phyloP scores from a whole-genome alignment of 1,284 basidiomycete species.

The Cutaneotrichosporon curvatum region DNA sequence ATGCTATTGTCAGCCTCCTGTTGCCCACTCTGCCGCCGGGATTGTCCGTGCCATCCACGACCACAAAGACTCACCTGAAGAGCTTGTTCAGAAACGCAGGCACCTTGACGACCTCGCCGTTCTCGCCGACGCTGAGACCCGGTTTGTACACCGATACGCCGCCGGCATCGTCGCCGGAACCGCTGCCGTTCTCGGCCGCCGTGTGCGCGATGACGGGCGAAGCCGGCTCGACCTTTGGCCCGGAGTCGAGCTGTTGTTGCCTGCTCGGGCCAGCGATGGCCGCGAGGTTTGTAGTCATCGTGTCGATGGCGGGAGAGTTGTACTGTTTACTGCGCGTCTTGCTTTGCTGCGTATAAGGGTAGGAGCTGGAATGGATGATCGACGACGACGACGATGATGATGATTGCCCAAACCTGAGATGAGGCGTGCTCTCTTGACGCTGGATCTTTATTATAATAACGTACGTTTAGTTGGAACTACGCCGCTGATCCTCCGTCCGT shows the following conservation, averaged over 20 bases:
- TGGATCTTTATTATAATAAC: too few species aligned
- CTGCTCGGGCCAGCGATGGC: conserved; percentile 37
- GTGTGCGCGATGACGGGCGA: conserved; percentile 7
- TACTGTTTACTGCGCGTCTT: too few species aligned
- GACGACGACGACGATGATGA: too few species aligned
- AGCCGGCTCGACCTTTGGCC: conserved; percentile 15
- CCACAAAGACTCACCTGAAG: conserved; percentile 59
- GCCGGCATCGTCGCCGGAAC: background rate
- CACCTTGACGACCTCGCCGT: conserved; percentile 47
- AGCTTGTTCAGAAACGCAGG: conserved; percentile 90
- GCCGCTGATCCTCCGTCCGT: too few species aligned
- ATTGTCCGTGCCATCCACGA: background rate
- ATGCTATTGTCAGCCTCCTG: conserved; percentile 55
- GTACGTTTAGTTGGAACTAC: too few species aligned
- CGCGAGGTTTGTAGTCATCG: conserved; percentile 38
- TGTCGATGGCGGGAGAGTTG: background rate
- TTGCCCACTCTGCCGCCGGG: background rate
- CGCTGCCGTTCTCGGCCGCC: conserved; percentile 7
- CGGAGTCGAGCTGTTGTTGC: conserved; percentile 13
- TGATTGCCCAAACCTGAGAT: too few species aligned
- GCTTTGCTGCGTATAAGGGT: too few species aligned
- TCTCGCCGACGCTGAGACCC: conserved; percentile 40
- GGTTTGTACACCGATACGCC: conserved; percentile 26
- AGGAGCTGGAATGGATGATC: too few species aligned
- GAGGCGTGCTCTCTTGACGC: too few species aligned